Base-by-base conservation (phyloP, 768 basidiomycete species). In the Psilocybe cyanescens region DNA sequence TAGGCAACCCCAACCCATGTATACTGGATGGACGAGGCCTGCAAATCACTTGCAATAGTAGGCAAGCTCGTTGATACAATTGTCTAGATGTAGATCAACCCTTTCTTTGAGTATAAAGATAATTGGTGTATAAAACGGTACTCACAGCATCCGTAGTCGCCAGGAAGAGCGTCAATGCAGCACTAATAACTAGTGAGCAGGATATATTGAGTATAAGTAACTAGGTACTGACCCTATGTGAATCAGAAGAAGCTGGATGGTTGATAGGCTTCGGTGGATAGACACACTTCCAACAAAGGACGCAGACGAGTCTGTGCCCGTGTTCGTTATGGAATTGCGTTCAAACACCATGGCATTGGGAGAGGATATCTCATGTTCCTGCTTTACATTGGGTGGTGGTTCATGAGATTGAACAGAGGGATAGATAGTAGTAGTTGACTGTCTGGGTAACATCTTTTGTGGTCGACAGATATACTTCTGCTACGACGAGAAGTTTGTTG, bases 1-100 rank as follows among this genome's bases (percentile, higher is more conserved):
- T 95, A 95, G 14, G 90, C 82, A 33, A 92, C 89, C 16, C 87
- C 90, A 53, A 95, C 90, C 93, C 93, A 95, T 24, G 89, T 91
- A 69, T 94, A 95, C 69, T 93, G 86, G 55, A 77, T 82, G 59
- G 86, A 82, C 33, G 88, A 84, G 16, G 90, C 91, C 30, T 78
- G 64, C 33, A 95, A 81, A 45, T 92, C 83, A 60, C 82, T 85
- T 14, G 87, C 80, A 62, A 95, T 94, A 17, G 92, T 93, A 14
- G 93, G 94, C 57, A 95, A 74, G 68, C 86, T 86, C 16, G 93
- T 95, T 37, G 93, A 94, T 35, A 95, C 90, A 64, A 94, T 89
- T 9, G 81, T 83, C 83, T 85, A 59, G 8, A 16, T 51, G 49
- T 11, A 14, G 30, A 24, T 29, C 8, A 56, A 44, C 28, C 55